Conservation (phyloP, 2,329 filamentous ascomycete genomes). For the Ceratocystis cubensis region DNA sequence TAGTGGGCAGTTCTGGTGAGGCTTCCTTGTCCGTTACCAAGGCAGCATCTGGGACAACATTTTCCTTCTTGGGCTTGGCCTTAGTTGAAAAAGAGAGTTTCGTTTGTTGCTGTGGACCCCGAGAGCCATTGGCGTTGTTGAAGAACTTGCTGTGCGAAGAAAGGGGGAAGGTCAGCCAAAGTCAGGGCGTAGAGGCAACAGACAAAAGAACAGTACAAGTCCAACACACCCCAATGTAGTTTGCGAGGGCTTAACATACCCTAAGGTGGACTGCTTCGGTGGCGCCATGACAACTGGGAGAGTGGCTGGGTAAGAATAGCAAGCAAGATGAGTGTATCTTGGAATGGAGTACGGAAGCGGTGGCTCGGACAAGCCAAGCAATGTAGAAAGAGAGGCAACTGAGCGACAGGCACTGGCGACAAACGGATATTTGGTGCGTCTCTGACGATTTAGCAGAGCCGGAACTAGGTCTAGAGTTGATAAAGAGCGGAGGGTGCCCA, state of each 20-base stretch:
- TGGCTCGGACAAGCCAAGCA: background rate
- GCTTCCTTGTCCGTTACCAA: constrained; percentile 24
- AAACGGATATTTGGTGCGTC: background rate
- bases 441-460: background rate
- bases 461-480: background rate
- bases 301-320: background rate
- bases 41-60: background rate
- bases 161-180: background rate
- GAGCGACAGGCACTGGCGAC: background rate
- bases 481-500: background rate
- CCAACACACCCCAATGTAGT: constrained; percentile 57
- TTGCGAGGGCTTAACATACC: constrained; percentile 71
- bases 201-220: background rate
- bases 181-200: background rate
- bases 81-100: constrained; percentile 64
- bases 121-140: constrained; percentile 46
- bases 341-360: no score
- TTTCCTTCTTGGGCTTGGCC: constrained; percentile 32
- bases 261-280: constrained; percentile 67
- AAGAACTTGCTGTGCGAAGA: constrained; percentile 69
- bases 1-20: constrained; percentile 10
- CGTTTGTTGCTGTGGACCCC: constrained; percentile 55
- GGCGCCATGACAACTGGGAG: constrained; percentile 32
- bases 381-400: background rate
- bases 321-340: background rate